phyloP scores from a whole-genome alignment of 768 basidiomycete species.

The Tylopilus sp. region DNA sequence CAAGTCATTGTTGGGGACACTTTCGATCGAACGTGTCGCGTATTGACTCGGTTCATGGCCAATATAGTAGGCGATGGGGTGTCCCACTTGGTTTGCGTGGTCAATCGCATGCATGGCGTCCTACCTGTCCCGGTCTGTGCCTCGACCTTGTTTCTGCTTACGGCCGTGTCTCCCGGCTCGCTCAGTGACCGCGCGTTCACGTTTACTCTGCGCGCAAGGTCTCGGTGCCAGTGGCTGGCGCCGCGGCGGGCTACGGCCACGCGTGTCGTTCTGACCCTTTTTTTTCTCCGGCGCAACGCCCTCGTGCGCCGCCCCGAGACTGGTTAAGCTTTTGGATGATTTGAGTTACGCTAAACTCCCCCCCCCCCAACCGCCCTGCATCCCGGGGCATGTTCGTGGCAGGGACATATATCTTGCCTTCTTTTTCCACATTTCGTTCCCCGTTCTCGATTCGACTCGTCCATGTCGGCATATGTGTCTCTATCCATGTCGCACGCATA shows the following conservation, averaged over 20 bases:
- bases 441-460: no score
- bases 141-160: background rate
- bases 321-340: conserved; percentile 26
- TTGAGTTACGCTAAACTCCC: conserved; percentile 18
- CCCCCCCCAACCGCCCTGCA: no score
- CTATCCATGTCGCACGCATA: background rate
- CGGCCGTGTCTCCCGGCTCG: background rate
- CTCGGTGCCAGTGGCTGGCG: no score
- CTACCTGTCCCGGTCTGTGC: background rate
- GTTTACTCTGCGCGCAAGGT: background rate
- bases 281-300: background rate
- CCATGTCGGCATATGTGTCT: background rate
- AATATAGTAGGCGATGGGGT: conserved; percentile 45
- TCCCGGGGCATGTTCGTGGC: conserved; percentile 4
- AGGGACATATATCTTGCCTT: background rate
- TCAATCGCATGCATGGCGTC: conserved; percentile 8
- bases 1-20: conserved; percentile 30
- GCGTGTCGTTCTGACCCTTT: background rate
- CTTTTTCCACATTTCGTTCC: background rate
- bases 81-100: conserved; percentile 28
- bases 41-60: conserved; percentile 55
- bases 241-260: no score
- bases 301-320: background rate
- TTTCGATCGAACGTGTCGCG: conserved; percentile 34
- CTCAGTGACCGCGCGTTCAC: background rate